These are phyloP conservation scores for Phaeoacremonium minimum DNA, from an alignment of 2,329 filamentous ascomycete genomes.

Conservation along the genomic window DNA sequence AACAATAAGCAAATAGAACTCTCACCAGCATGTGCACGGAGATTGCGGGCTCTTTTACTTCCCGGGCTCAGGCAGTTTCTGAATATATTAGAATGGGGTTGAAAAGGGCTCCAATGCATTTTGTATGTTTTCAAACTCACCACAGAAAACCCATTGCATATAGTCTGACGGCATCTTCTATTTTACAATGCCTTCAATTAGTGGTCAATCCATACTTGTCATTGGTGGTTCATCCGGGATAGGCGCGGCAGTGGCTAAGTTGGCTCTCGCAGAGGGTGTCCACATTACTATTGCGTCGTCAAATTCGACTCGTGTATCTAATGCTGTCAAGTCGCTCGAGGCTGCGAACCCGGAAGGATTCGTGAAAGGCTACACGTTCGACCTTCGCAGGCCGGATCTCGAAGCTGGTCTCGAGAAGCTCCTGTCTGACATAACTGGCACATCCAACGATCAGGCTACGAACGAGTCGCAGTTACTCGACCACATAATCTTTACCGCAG, in stretches of 20 bases:
- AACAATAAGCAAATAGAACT: too few species aligned
- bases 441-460: constrained; percentile 18
- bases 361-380: constrained; percentile 35
- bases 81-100: too few species aligned
- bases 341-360: constrained; percentile 14
- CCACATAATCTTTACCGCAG: constrained; percentile 48
- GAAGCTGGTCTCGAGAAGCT: constrained; percentile 38
- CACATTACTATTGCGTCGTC: constrained; percentile 7
- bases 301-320: constrained; percentile 2
- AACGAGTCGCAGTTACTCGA: constrained; percentile 28
- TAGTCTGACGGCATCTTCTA: too few species aligned
- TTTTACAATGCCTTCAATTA: constrained; percentile 8
- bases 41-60: too few species aligned
- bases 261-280: constrained; percentile 4
- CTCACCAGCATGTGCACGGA: too few species aligned
- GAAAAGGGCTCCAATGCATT: too few species aligned
- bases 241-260: constrained; percentile 6
- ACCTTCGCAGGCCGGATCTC: constrained; percentile 35
- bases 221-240: constrained; percentile 8
- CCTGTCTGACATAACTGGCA: constrained; percentile 17
- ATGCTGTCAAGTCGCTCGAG: constrained; percentile 4
- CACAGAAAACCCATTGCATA: too few species aligned
- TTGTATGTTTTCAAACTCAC: too few species aligned
- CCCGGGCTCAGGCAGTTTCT: too few species aligned
- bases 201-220: constrained; percentile 3